Conservation (phyloP, 257 asterid genomes). For the Solanum gracilifrons region DNA sequence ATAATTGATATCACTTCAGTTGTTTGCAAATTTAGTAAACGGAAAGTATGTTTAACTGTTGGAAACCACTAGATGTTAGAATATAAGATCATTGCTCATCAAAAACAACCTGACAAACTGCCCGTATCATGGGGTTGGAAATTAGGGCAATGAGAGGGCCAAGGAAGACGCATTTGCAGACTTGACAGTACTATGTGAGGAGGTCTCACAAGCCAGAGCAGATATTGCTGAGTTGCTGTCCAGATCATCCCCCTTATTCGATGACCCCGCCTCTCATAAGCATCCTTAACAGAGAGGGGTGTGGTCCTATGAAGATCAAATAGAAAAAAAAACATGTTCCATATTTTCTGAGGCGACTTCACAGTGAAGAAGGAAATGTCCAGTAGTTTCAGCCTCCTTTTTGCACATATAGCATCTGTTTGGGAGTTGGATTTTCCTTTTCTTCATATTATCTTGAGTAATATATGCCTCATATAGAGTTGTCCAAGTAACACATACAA, state of each 20-base stretch:
- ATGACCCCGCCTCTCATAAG: not conserved
- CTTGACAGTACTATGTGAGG: not conserved
- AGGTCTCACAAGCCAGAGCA: not conserved
- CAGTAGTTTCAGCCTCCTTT: not conserved
- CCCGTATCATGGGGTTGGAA: no score
- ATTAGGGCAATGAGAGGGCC: not conserved
- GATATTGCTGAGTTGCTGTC: not conserved
- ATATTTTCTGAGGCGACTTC: not conserved
- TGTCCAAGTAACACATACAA: not conserved
- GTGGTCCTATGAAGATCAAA: not conserved
- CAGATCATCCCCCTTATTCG: not conserved
- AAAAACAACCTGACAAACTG: no score
- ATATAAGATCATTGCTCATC: no score
- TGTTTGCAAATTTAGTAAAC: no score
- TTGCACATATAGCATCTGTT: not conserved
- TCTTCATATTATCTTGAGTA: not conserved
- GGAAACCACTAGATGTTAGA: no score
- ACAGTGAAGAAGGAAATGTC: not conserved
- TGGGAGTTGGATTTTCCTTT: not conserved
- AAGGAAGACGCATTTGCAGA: not conserved
- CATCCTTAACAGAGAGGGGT: not conserved
- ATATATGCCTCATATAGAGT: not conserved
- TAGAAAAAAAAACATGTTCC: not conserved
- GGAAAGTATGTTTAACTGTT: no score
- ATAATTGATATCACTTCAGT: no score